Evolutionary conservation across 1,139 yeast species (phyloP).

Genomic region (Sugiyamaella sp.): DNA sequence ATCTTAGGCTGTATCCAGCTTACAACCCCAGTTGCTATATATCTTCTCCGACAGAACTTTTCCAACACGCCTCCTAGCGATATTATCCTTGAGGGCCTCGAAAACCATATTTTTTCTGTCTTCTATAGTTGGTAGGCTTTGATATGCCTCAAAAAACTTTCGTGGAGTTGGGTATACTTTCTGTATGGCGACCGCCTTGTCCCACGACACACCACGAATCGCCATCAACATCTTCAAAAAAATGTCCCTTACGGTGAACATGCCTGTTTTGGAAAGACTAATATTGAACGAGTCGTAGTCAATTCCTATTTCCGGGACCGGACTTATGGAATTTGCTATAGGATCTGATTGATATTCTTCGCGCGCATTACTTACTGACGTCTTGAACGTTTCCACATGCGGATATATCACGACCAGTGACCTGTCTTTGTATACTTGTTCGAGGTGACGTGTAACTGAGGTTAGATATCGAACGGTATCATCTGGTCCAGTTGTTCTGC

Average conservation of each 20-base stretch:
- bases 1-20: neutral
- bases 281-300: conserved; percentile 66
- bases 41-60: conserved; percentile 61
- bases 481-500: conserved; percentile 70
- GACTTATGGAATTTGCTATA: conserved; percentile 38
- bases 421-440: conserved; percentile 30
- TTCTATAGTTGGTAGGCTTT: conserved; percentile 36
- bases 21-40: conserved; percentile 62
- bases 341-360: conserved; percentile 39
- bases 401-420: conserved; percentile 46
- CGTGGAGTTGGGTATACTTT: conserved; percentile 65
- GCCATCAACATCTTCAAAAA: conserved; percentile 78
- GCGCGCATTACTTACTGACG: conserved; percentile 27
- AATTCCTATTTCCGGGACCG: conserved; percentile 59
- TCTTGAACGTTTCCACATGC: conserved; percentile 49
- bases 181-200: conserved; percentile 82
- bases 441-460: conserved; percentile 57
- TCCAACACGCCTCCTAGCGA: conserved; percentile 65
- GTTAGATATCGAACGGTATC: conserved; percentile 71
- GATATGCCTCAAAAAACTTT: conserved; percentile 49
- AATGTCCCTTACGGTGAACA: conserved; percentile 74
- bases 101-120: conserved; percentile 50
- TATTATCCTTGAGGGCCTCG: conserved; percentile 52
- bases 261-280: conserved; percentile 68
- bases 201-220: conserved; percentile 77